Evolutionary conservation across 768 basidiomycete genomes (phyloP).

Genomic region (Solioccasus polychromus): DNA sequence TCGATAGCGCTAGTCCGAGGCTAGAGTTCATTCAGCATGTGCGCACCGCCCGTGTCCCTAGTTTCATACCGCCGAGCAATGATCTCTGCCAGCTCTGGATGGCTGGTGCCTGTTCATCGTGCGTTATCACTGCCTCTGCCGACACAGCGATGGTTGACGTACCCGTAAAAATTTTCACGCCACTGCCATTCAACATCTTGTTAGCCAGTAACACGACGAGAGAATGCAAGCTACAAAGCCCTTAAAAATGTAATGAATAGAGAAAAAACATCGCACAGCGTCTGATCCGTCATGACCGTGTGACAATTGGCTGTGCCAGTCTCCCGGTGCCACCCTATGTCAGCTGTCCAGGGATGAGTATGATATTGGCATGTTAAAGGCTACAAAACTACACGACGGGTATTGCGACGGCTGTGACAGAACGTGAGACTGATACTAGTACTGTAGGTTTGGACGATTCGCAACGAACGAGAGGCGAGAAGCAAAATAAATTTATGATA

Average conservation of each 20-base stretch:
- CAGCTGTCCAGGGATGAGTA: neutral
- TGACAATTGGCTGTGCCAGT: slow-evolving; percentile 17
- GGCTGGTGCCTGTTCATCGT: slow-evolving; percentile 72
- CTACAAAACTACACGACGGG: slow-evolving; percentile 37
- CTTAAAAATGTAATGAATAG: slow-evolving; percentile 12
- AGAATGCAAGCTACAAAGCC: slow-evolving; percentile 6
- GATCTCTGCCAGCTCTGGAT: slow-evolving; percentile 91
- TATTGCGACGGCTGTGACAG: slow-evolving; percentile 30
- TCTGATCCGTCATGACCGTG: slow-evolving; percentile 15
- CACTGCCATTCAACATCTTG: slow-evolving; percentile 53
- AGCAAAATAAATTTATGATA: slow-evolving; percentile 31
- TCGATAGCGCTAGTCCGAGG: slow-evolving; percentile 85
- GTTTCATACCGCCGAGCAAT: slow-evolving; percentile 78
- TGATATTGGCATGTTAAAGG: slow-evolving; percentile 10
- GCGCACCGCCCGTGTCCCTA: slow-evolving; percentile 9
- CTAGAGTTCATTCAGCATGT: slow-evolving; percentile 43
- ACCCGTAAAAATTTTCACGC: slow-evolving; percentile 62
- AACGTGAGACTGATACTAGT: slow-evolving; percentile 31
- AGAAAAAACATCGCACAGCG: too few relatives aligned
- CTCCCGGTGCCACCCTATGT: neutral
- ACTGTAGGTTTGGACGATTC: slow-evolving; percentile 24
- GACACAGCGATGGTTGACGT: slow-evolving; percentile 19
- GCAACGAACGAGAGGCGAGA: slow-evolving; percentile 18
- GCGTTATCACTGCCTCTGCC: neutral
- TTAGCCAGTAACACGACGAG: slow-evolving; percentile 13